These are phyloP conservation scores for Yarrowia galli DNA, from an alignment of 1,139 yeast species.

Conservation along the genomic window DNA sequence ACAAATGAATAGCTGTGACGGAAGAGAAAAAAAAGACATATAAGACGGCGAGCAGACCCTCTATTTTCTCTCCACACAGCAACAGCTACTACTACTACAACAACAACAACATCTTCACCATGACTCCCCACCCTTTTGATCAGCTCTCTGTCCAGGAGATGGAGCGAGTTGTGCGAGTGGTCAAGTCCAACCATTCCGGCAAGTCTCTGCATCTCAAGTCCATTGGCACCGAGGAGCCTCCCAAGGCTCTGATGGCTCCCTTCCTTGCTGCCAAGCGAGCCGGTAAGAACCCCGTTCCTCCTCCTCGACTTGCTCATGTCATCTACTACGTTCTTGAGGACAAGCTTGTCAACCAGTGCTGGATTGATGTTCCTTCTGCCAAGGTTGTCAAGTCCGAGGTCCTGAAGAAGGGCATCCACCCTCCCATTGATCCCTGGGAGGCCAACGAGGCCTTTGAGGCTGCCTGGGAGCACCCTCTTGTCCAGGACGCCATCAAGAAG, in stretches of 20 bases:
- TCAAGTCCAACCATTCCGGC: conserved; percentile 59
- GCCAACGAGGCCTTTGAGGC: conserved; percentile 64
- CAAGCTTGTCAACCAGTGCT: conserved; percentile 69
- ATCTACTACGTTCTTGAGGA: conserved; percentile 70
- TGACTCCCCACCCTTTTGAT: conserved; percentile 63
- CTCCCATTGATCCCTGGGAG: conserved; percentile 79
- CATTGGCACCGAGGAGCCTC: conserved; percentile 79
- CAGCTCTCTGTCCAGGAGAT: conserved; percentile 72
- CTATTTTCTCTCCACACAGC: too few species aligned
- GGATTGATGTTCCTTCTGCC: conserved; percentile 70
- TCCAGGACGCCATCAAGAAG: conserved; percentile 64
- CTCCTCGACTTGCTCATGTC: conserved; percentile 66
- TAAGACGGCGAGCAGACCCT: neutral
- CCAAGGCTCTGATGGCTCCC: conserved; percentile 74
- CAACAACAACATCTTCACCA: conserved; percentile 8
- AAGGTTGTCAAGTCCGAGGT: conserved; percentile 61
- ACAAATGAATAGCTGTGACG: neutral
- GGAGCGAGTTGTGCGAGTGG: conserved; percentile 60
- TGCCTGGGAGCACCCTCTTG: conserved; percentile 75
- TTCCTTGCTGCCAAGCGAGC: conserved; percentile 73
- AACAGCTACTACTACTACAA: neutral
- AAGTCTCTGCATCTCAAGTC: conserved; percentile 70
- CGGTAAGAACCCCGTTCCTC: conserved; percentile 62
- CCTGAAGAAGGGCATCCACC: conserved; percentile 70
- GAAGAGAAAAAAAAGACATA: neutral